Evolutionary conservation across 495 filamentous ascomycete species (phyloP).

Genomic region (Talaromyces adpressus): DNA sequence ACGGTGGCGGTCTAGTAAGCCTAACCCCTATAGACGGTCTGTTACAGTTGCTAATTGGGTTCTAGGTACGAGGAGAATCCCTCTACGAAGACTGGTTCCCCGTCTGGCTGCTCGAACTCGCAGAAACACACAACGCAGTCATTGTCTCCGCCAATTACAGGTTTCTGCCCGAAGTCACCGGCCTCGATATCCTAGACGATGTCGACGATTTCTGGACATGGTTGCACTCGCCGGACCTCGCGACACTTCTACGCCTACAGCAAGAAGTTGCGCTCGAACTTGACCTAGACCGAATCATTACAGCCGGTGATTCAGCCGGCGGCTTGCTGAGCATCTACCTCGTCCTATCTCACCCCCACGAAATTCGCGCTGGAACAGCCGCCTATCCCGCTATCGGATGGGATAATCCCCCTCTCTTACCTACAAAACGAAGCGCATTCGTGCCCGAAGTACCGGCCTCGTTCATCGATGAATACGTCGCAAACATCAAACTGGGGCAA

Average conservation of each 20-base stretch:
- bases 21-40: neutral
- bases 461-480: slow-evolving; percentile 11
- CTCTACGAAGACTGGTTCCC: slow-evolving; percentile 24
- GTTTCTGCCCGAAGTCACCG: slow-evolving; percentile 41
- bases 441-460: slow-evolving; percentile 13
- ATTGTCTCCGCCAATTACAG: slow-evolving; percentile 44
- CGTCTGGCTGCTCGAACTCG: slow-evolving; percentile 25
- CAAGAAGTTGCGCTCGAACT: slow-evolving; percentile 13
- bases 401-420: slow-evolving; percentile 5
- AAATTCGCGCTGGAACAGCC: slow-evolving; percentile 17
- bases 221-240: slow-evolving; percentile 22
- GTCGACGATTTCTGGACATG: slow-evolving; percentile 45
- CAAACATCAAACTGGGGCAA: slow-evolving; percentile 8
- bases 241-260: slow-evolving; percentile 13
- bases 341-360: slow-evolving; percentile 17
- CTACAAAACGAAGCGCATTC: neutral
- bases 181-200: slow-evolving; percentile 41
- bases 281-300: slow-evolving; percentile 22
- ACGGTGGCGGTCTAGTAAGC: slow-evolving; percentile 29
- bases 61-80: slow-evolving; percentile 22
- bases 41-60: neutral
- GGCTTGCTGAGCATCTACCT: slow-evolving; percentile 24
- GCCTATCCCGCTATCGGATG: slow-evolving; percentile 18
- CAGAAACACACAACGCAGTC: slow-evolving; percentile 25
- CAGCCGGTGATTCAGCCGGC: slow-evolving; percentile 27